A percentile compares a stretch with the other conserved stretches of the same genome.
These are phyloP conservation scores for Hirsutella minnesotensis DNA, from an alignment of 2,329 filamentous ascomycete species.

Conservation along the genomic window DNA sequence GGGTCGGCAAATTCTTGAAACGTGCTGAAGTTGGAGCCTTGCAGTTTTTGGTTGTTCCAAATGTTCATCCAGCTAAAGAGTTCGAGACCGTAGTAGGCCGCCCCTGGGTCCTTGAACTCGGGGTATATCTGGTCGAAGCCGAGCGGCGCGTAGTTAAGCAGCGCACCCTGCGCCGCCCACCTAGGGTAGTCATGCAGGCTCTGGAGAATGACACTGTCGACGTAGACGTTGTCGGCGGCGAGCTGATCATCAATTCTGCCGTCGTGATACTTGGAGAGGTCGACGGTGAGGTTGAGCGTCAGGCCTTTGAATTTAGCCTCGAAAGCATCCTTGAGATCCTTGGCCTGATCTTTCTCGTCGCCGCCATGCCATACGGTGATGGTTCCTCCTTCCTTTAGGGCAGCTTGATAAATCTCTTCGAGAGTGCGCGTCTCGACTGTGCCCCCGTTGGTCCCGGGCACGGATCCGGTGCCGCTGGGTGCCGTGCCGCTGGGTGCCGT, in stretches of 20 bases:
- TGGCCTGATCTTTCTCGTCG: slow-evolving; percentile 28
- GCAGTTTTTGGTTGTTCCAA: slow-evolving; percentile 22
- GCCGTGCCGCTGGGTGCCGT: too few species aligned
- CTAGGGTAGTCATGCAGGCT: slow-evolving; percentile 39
- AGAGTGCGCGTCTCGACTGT: slow-evolving; percentile 34
- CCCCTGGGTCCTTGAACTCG: slow-evolving; percentile 27
- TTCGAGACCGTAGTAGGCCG: slow-evolving; percentile 29
- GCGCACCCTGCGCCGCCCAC: slow-evolving; percentile 33
- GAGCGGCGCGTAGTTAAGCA: slow-evolving; percentile 36
- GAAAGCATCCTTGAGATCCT: slow-evolving; percentile 28
- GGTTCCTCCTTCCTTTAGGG: slow-evolving; percentile 31
- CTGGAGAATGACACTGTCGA: slow-evolving; percentile 37
- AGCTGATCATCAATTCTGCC: slow-evolving; percentile 32
- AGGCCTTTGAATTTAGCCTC: slow-evolving; percentile 35
- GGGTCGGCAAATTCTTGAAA: slow-evolving; percentile 33
- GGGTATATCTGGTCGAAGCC: slow-evolving; percentile 31
- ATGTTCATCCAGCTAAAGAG: slow-evolving; percentile 24
- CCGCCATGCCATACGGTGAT: slow-evolving; percentile 37
- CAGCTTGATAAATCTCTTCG: slow-evolving; percentile 37
- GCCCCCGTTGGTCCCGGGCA: too few species aligned
- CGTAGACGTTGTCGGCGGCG: slow-evolving; percentile 21
- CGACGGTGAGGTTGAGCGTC: slow-evolving; percentile 40
- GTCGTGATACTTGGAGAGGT: slow-evolving; percentile 44
- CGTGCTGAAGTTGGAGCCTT: slow-evolving; percentile 3
- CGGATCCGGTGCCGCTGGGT: too few species aligned